A percentile compares a stretch with the other conserved stretches of the same genome.
These are phyloP conservation scores for Barbarea vulgaris DNA, from an alignment of 345 rosid species.

Conservation along the genomic window DNA sequence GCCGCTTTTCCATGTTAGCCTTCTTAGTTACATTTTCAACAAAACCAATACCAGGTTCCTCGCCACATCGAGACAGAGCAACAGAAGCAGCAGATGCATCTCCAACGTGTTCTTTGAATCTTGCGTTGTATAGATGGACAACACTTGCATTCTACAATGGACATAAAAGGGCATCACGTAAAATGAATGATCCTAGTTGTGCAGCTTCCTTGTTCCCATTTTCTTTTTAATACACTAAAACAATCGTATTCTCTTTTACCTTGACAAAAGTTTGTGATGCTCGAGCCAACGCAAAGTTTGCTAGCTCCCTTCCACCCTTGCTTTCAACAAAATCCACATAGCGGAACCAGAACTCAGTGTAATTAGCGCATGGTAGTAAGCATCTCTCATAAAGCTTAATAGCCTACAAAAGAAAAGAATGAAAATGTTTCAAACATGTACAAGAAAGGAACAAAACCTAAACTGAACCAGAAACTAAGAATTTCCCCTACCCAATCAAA, in stretches of 20 bases:
- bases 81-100: slow-evolving; percentile 62
- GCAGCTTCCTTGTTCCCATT: neutral
- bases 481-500: slow-evolving; percentile 78
- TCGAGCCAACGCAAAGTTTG: slow-evolving; percentile 73
- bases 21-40: slow-evolving; percentile 57
- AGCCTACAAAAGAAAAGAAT: slow-evolving; percentile 48
- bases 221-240: slow-evolving; percentile 3
- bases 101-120: slow-evolving; percentile 74
- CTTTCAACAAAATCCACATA: slow-evolving; percentile 83
- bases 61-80: slow-evolving; percentile 55
- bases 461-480: slow-evolving; percentile 24
- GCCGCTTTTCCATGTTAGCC: slow-evolving; percentile 94
- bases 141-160: slow-evolving; percentile 61
- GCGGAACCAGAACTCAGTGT: slow-evolving; percentile 89
- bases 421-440: slow-evolving; percentile 10
- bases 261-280: slow-evolving; percentile 69
- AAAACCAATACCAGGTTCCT: slow-evolving; percentile 57
- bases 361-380: slow-evolving; percentile 84
- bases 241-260: slow-evolving; percentile 46
- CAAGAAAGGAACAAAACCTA: slow-evolving; percentile 18
- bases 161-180: slow-evolving; percentile 24
- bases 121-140: slow-evolving; percentile 70
- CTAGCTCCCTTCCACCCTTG: slow-evolving; percentile 92
- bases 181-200: neutral
- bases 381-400: slow-evolving; percentile 90